These are phyloP conservation scores for Moringa oleifera DNA, from an alignment of 345 rosid genomes.

Conservation along the genomic window DNA sequence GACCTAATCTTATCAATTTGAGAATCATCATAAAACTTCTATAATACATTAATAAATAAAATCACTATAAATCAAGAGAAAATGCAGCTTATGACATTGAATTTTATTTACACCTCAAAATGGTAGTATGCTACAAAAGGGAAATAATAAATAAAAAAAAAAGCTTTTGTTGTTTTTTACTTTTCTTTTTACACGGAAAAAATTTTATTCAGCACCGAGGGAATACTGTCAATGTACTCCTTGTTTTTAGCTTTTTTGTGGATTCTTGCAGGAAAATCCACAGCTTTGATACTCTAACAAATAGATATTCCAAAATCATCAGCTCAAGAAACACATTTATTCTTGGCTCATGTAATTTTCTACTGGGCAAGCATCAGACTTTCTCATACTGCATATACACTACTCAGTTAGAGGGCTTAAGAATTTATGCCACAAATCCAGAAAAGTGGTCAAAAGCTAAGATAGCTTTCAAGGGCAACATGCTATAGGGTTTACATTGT, in stretches of 20 bases:
- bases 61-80: background rate
- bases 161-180: too few relatives aligned
- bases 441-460: background rate
- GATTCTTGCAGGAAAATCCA: background rate
- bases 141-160: too few relatives aligned
- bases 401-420: background rate
- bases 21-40: background rate
- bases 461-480: background rate
- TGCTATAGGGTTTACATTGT: background rate
- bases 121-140: too few relatives aligned
- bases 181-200: too few relatives aligned
- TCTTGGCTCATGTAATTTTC: too few relatives aligned
- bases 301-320: background rate
- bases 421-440: background rate
- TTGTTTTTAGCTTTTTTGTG: too few relatives aligned
- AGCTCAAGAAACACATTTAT: background rate
- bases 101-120: too few relatives aligned
- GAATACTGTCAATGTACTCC: too few relatives aligned
- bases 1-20: background rate
- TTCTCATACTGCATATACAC: background rate
- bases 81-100: background rate
- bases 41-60: too few relatives aligned
- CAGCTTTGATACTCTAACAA: background rate
- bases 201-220: too few relatives aligned
- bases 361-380: background rate